Base-by-base conservation (phyloP, 1,284 basidiomycete species). In the Ustilago tritici region DNA sequence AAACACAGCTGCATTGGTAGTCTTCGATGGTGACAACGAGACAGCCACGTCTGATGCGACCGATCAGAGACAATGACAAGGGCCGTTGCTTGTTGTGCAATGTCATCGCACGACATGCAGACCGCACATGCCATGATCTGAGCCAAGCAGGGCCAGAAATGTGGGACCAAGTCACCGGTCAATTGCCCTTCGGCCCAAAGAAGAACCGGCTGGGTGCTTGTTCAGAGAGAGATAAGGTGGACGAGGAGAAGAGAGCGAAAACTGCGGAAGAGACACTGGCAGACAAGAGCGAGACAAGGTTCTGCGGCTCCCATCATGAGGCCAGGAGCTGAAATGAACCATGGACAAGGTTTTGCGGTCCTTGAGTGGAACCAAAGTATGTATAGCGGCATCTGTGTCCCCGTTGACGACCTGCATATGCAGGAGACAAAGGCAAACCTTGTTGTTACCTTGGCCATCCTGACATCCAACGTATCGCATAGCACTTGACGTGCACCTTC, bases 351-450 rank as follows among this genome's bases (percentile, higher is more conserved):
- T 68, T 68, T 6, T 47, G 66, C 50, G 56, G 56, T 52, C 23
- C 34, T 54, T 31, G 8, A 23, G 40, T 34, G 54, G 35, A 9
- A 43, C 23, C 11, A 9, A 28, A 17, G 17, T 32, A 41, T 9
- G 5, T 19, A 28, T 35, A 36, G 28, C 67, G 57, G 67, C 54
- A 23, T 65, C 50, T 65, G 68, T 57, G 49, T 35, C 59, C 60
- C 60, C 55, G n/a, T 65, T 62, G 63, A 49, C 40, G 15, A 56
- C 23, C 11, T 49, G 17, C 55, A 36, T 41, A 57, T 58, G 50
- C 55, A 57, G 15, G 10, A 54, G 36, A 23, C 47, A 54, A 63
- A 53, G 47, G 14, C 41, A 67, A 73, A 68, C 70, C 61, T 68
- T 73, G 65, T 61, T 61, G 61, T 73, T 64, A 61, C 49, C 49